A percentile compares a stretch with the other conserved stretches of the same genome.
These are phyloP conservation scores for Fusarium vanettenii DNA, from an alignment of 2,329 filamentous ascomycete species.

Conservation along the genomic window DNA sequence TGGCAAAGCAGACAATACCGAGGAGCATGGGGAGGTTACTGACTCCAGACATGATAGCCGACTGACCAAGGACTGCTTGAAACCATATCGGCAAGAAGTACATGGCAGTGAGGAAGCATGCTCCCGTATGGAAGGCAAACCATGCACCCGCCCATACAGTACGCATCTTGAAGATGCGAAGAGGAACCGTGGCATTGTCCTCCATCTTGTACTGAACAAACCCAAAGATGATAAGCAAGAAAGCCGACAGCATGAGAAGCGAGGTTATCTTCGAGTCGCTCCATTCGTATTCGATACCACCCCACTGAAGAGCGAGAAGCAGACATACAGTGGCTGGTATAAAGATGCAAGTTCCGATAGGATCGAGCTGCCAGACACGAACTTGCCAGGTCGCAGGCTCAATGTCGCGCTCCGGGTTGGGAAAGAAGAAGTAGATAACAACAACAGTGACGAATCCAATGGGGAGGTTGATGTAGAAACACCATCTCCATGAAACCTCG, in stretches of 20 bases:
- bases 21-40: conserved; percentile 56
- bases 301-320: conserved; percentile 64
- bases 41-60: conserved; percentile 53
- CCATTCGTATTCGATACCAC: conserved; percentile 52
- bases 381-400: conserved; percentile 40
- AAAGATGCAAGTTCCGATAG: conserved; percentile 47
- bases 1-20: conserved; percentile 49
- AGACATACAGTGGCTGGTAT: conserved; percentile 57
- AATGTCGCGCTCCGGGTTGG: conserved; percentile 40
- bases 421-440: conserved; percentile 47
- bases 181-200: conserved; percentile 58
- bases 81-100: conserved; percentile 61
- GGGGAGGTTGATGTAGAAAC: conserved; percentile 55
- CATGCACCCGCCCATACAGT: conserved; percentile 51
- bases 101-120: conserved; percentile 45
- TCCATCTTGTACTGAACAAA: conserved; percentile 52
- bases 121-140: conserved; percentile 54
- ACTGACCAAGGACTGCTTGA: conserved; percentile 56
- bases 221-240: conserved; percentile 51
- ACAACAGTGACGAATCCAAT: conserved; percentile 49
- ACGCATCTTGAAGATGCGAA: conserved; percentile 54
- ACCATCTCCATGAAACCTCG: conserved; percentile 54
- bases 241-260: conserved; percentile 47
- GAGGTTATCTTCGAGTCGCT: conserved; percentile 37
- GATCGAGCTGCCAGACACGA: conserved; percentile 44